phyloP scores from a whole-genome alignment of 805 yeast genomes.

The Millerago galiae region DNA sequence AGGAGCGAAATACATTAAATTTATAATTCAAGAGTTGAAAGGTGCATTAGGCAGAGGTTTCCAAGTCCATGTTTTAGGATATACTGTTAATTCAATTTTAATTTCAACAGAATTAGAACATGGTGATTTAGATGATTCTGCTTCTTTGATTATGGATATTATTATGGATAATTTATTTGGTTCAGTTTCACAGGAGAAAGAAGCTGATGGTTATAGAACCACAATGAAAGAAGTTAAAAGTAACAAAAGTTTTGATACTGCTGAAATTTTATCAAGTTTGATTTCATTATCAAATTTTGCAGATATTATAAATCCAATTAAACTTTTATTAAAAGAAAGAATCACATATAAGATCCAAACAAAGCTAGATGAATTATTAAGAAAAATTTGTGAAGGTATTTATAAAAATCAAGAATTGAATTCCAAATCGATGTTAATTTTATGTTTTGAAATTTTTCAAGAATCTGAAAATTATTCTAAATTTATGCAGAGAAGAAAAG shows the following conservation, averaged over 20 bases:
- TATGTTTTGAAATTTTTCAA: conserved; percentile 68
- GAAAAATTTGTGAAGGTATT: conserved; percentile 75
- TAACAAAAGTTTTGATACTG: conserved; percentile 83
- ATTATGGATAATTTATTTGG: conserved; percentile 94
- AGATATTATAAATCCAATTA: conserved; percentile 61
- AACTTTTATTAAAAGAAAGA: conserved; percentile 53
- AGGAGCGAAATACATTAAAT: conserved; percentile 69
- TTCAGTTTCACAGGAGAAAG: conserved; percentile 87
- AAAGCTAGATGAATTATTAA: conserved; percentile 71
- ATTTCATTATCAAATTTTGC: conserved; percentile 53
- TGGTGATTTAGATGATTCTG: conserved; percentile 72
- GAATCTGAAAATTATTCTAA: conserved; percentile 36
- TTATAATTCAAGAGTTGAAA: conserved; percentile 71
- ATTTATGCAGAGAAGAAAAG: not conserved
- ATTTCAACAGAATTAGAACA: conserved; percentile 46
- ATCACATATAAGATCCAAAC: conserved; percentile 62
- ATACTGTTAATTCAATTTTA: conserved; percentile 71
- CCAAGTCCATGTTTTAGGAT: conserved; percentile 88
- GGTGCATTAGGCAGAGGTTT: conserved; percentile 82
- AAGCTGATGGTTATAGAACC: conserved; percentile 83
- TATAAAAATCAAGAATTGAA: conserved; percentile 58
- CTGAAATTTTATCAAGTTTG: conserved; percentile 65
- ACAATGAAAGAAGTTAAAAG: conserved; percentile 87
- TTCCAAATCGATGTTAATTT: conserved; percentile 50
- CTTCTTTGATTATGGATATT: conserved; percentile 53